Evolutionary conservation across 2,329 filamentous ascomycete species (phyloP).

Genomic region (Colletotrichum tanaceti): DNA sequence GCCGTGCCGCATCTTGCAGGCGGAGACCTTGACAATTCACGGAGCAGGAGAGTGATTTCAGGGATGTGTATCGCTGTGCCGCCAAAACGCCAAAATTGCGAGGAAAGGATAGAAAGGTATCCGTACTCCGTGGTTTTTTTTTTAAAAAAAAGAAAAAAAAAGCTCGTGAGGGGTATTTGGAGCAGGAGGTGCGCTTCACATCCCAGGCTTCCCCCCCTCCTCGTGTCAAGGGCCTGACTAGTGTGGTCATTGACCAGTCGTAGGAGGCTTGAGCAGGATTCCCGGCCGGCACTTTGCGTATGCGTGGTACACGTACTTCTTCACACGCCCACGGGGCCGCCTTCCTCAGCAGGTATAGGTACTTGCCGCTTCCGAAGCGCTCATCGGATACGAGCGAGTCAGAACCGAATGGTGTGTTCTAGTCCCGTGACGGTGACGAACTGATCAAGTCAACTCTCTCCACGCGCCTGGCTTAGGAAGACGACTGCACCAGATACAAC

Average conservation of each 20-base stretch:
- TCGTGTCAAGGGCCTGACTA: constrained; percentile 38
- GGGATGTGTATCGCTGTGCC: constrained; percentile 8
- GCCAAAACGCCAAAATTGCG: constrained; percentile 7
- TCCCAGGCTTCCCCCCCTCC: neutral
- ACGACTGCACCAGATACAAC: neutral
- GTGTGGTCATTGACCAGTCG: neutral
- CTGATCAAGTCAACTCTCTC: constrained; percentile 11
- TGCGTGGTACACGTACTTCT: constrained; percentile 26
- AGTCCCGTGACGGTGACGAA: constrained; percentile 23
- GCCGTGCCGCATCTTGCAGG: constrained; percentile 35
- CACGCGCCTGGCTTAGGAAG: constrained; percentile 16
- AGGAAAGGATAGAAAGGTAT: too few species aligned
- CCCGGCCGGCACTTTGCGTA: constrained; percentile 37
- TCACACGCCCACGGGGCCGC: neutral
- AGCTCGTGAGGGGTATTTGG: constrained; percentile 30
- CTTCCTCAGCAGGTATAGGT: too few species aligned
- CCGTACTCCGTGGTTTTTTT: too few species aligned
- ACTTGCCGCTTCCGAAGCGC: constrained; percentile 31
- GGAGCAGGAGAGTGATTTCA: neutral
- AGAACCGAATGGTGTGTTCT: constrained; percentile 26
- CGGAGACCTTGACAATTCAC: constrained; percentile 23
- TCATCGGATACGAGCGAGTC: constrained; percentile 39
- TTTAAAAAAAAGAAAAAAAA: neutral
- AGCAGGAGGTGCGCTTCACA: constrained; percentile 14
- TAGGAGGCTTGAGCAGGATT: neutral